Percentiles rank a stretch among this genome's conserved stretches.
phyloP scores from a whole-genome alignment of 148 eudicot species.

The Talinum fruticosum region DNA sequence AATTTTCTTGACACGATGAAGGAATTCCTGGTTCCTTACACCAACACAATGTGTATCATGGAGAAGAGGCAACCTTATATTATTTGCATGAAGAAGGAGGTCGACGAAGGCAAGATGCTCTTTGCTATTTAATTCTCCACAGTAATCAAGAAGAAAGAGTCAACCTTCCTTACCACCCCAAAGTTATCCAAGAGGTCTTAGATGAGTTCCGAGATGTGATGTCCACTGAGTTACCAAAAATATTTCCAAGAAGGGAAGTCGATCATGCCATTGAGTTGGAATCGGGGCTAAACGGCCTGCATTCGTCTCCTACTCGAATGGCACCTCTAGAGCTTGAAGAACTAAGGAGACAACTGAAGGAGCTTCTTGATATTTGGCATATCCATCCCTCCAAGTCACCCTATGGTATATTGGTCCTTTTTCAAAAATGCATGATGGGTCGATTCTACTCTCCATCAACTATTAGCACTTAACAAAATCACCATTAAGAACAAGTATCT shows the following conservation, averaged over 20 bases:
- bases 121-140: background rate
- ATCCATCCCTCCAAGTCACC: background rate
- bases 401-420: background rate
- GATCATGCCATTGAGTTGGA: background rate
- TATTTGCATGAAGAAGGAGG: too few relatives aligned
- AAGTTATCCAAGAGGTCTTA: background rate
- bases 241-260: background rate
- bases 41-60: too few relatives aligned
- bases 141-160: background rate
- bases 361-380: background rate
- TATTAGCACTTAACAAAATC: background rate
- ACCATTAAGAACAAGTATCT: background rate
- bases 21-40: too few relatives aligned
- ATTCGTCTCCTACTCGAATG: background rate
- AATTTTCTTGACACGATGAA: too few relatives aligned
- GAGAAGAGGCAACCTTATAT: too few relatives aligned
- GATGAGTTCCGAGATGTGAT: background rate
- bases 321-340: background rate
- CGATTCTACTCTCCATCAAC: background rate
- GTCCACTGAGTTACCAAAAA: background rate
- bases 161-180: background rate
- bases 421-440: conserved; percentile 3
- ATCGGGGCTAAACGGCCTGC: background rate
- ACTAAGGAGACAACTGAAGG: background rate
- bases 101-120: background rate